phyloP scores from a whole-genome alignment of 192 early-diverging fungal species.

The Coemansia sp. region DNA sequence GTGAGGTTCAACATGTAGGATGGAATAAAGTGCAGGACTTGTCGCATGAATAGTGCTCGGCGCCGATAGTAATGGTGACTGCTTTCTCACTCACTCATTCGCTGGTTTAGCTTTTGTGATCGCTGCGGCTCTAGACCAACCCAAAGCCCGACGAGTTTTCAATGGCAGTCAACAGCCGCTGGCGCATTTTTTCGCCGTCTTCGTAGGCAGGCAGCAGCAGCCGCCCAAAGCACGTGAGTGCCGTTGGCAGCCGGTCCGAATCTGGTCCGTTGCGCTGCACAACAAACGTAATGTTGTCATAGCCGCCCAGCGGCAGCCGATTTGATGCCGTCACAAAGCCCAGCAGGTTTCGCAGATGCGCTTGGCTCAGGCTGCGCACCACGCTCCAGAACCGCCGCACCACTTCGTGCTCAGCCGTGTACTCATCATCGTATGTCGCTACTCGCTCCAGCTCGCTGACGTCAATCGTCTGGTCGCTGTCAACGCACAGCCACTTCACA shows the following conservation, averaged over 20 bases:
- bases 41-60: not conserved
- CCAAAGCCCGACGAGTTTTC: conserved; percentile 93
- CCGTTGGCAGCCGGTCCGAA: conserved; percentile 76
- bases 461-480: conserved; percentile 59
- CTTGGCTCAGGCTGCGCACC: conserved; percentile 58
- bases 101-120: too few species aligned
- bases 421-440: conserved; percentile 84
- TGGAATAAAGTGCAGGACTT: too few species aligned
- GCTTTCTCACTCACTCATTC: conserved; percentile 1
- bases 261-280: conserved; percentile 95
- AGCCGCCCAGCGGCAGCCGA: conserved; percentile 80
- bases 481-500: conserved; percentile 60
- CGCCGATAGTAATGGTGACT: too few species aligned
- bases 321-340: conserved; percentile 90
- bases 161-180: conserved; percentile 79
- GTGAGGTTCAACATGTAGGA: too few species aligned
- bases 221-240: conserved; percentile 87
- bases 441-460: conserved; percentile 65
- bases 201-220: conserved; percentile 83
- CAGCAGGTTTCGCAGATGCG: conserved; percentile 69
- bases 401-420: conserved; percentile 57
- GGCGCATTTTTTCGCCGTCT: conserved; percentile 64
- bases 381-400: conserved; percentile 82
- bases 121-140: conserved; percentile 66
- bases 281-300: conserved; percentile 79